phyloP scores from a whole-genome alignment of 2,329 filamentous ascomycete species.

The Cercospora janseana region DNA sequence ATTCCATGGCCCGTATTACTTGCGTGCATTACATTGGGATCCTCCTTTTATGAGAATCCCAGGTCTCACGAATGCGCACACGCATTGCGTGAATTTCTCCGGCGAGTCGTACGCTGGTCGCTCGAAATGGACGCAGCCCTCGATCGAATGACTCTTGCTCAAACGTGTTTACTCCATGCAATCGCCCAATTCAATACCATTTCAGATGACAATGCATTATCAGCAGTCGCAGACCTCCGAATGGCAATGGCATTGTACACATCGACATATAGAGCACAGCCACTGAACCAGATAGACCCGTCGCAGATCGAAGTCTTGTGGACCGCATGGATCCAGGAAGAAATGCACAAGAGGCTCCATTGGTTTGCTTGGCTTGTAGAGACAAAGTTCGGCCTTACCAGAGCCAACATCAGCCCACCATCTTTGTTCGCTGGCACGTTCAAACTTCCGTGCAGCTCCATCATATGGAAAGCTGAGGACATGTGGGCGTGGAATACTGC shows the following conservation, averaged over 20 bases:
- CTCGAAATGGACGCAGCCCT: neutral
- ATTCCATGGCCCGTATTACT: neutral
- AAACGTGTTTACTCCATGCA: slow-evolving; percentile 12
- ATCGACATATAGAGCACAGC: neutral
- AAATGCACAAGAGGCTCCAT: neutral
- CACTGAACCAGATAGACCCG: neutral
- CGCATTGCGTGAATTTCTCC: neutral
- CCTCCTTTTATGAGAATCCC: neutral
- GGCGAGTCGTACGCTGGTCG: neutral
- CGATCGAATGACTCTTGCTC: slow-evolving; percentile 8
- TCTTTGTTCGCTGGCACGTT: neutral
- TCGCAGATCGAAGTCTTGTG: neutral
- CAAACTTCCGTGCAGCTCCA: neutral
- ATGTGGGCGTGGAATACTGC: neutral
- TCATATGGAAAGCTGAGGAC: neutral
- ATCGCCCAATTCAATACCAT: slow-evolving; percentile 8
- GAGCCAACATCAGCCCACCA: neutral
- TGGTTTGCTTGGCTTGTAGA: slow-evolving; percentile 1
- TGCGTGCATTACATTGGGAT: neutral
- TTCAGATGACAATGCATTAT: slow-evolving; percentile 1
- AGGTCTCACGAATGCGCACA: neutral
- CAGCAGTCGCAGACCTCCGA: neutral
- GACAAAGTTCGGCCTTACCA: neutral
- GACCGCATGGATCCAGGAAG: neutral
- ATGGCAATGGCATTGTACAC: neutral